Evolutionary conservation across 1,139 yeast species (phyloP).

Genomic region (Suhomyces taliae): DNA sequence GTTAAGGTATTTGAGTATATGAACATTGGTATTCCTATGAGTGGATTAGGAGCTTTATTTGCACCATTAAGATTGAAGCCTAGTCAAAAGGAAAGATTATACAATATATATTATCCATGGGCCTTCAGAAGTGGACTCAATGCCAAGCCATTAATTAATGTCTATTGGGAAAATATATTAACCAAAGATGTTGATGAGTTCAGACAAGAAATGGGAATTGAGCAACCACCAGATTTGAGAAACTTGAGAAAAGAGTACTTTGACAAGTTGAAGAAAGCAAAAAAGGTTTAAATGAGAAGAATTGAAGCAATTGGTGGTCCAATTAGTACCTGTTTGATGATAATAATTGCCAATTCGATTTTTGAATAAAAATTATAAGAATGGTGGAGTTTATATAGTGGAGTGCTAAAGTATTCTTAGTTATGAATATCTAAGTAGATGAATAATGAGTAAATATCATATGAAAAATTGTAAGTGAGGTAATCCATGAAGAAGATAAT

Average conservation of each 20-base stretch:
- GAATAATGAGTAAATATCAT: neutral
- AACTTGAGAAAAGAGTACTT: constrained; percentile 50
- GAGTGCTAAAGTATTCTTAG: too few relatives aligned
- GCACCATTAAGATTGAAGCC: constrained; percentile 70
- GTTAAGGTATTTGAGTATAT: constrained; percentile 90
- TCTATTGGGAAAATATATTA: constrained; percentile 89
- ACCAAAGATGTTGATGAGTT: constrained; percentile 72
- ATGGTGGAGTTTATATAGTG: neutral
- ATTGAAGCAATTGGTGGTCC: too few relatives aligned
- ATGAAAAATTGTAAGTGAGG: too few relatives aligned
- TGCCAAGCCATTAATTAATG: constrained; percentile 77
- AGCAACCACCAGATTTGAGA: constrained; percentile 76
- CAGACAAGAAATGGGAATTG: constrained; percentile 70
- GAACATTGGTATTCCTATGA: constrained; percentile 93
- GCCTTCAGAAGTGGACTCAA: constrained; percentile 73
- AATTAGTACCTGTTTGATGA: too few relatives aligned
- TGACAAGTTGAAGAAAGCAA: constrained; percentile 29
- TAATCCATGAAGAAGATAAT: too few relatives aligned
- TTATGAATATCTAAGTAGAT: neutral
- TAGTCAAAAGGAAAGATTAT: constrained; percentile 54
- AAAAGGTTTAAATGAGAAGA: constrained; percentile 10
- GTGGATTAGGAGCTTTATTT: constrained; percentile 84
- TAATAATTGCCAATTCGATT: neutral
- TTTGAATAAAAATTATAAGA: neutral
- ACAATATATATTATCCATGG: constrained; percentile 84